phyloP scores from a whole-genome alignment of 345 rosid genomes.

The Diplotaxis tenuifolia region DNA sequence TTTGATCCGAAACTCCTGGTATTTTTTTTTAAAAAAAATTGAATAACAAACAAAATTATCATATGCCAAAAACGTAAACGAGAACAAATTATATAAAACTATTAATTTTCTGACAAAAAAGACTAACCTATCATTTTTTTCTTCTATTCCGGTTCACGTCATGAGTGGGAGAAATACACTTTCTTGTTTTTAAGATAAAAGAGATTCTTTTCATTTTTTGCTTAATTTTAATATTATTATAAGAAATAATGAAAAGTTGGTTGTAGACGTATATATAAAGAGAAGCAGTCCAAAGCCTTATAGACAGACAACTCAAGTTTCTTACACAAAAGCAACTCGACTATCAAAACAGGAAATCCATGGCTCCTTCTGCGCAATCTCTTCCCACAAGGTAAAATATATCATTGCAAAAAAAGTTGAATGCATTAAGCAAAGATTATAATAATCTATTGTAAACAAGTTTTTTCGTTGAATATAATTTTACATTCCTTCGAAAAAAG shows the following conservation, averaged over 20 bases:
- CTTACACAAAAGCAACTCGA: constrained; percentile 13
- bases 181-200: background rate
- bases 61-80: too few relatives aligned
- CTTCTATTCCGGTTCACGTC: background rate
- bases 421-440: too few relatives aligned
- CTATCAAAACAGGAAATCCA: constrained; percentile 10
- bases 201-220: background rate
- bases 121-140: too few relatives aligned
- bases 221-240: background rate
- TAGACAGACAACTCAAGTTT: constrained; percentile 7
- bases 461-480: too few relatives aligned
- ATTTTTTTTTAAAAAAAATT: too few relatives aligned
- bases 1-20: too few relatives aligned
- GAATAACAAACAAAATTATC: too few relatives aligned
- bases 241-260: background rate
- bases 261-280: constrained; percentile 10
- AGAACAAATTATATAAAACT: background rate
- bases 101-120: background rate
- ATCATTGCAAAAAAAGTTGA: background rate
- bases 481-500: too few relatives aligned
- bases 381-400: constrained; percentile 16
- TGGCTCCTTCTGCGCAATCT: constrained; percentile 34
- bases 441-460: too few relatives aligned
- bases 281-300: constrained; percentile 21
- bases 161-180: background rate